Evolutionary conservation across 768 basidiomycete genomes (phyloP).

Genomic region (Mycena polygramma): DNA sequence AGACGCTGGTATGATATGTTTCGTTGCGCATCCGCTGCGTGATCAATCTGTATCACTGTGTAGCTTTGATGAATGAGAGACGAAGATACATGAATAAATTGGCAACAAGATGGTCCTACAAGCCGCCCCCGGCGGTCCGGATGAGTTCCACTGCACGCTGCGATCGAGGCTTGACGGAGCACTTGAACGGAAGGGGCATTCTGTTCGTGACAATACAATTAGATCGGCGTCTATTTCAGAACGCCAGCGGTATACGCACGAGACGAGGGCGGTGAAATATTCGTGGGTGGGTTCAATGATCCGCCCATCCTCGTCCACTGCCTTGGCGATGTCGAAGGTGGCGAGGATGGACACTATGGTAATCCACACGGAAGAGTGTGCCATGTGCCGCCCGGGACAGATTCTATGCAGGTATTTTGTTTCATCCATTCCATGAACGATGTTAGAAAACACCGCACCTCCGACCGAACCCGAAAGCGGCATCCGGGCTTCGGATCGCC

Average conservation of each 20-base stretch:
- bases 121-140: background rate
- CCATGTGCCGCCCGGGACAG: constrained; percentile 42
- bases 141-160: background rate
- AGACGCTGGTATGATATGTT: too few species aligned
- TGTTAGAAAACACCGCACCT: constrained; percentile 27
- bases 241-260: background rate
- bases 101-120: too few species aligned
- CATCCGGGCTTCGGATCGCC: constrained; percentile 27
- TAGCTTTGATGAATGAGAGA: too few species aligned
- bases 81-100: too few species aligned
- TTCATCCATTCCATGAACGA: background rate
- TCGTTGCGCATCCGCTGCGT: too few species aligned
- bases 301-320: constrained; percentile 40
- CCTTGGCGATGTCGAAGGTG: constrained; percentile 43
- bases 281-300: constrained; percentile 29
- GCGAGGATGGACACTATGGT: constrained; percentile 42
- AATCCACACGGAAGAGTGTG: constrained; percentile 42
- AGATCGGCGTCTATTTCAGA: background rate
- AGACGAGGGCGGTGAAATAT: background rate
- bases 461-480: constrained; percentile 43
- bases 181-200: constrained; percentile 18
- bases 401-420: constrained; percentile 6
- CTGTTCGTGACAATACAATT: background rate
- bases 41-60: too few species aligned
- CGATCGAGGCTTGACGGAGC: constrained; percentile 13